Conservation (phyloP, 176 grass and related monocot genomes). For the Bolboschoenus planiculmis region DNA sequence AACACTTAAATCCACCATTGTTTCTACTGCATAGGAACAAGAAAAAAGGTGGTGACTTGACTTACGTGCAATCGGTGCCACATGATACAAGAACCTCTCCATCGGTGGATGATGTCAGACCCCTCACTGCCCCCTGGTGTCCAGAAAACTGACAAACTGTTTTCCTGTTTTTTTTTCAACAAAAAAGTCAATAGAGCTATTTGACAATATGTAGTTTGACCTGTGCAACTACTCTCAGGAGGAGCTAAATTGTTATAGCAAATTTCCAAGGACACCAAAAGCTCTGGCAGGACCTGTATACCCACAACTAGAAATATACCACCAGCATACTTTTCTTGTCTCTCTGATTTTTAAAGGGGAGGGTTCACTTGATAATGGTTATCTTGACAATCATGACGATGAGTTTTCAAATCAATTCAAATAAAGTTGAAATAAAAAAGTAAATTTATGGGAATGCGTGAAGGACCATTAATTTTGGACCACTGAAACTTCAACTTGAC, state of each 20-base stretch:
- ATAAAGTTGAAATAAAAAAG: not conserved
- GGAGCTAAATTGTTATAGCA: not conserved
- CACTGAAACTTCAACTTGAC: not conserved
- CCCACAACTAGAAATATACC: not conserved
- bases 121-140: conserved; percentile 75
- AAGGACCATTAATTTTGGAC: not conserved
- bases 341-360: not conserved
- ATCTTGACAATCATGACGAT: not conserved
- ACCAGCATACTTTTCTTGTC: not conserved
- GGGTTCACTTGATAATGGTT: not conserved
- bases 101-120: conserved; percentile 75
- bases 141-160: conserved; percentile 80
- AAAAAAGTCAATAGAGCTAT: conserved; percentile 3
- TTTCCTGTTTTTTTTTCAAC: conserved; percentile 53
- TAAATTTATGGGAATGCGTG: not conserved
- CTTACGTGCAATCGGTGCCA: conserved; percentile 88
- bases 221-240: not conserved
- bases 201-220: not conserved
- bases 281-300: not conserved
- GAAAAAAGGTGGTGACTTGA: conserved; percentile 14
- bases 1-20: not conserved
- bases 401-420: not conserved
- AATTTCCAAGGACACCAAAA: not conserved
- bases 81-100: conserved; percentile 91
- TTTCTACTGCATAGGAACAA: not conserved